Evolutionary conservation across 495 filamentous ascomycete species (phyloP).

Genomic region (Aspergillus carlsbadensis): DNA sequence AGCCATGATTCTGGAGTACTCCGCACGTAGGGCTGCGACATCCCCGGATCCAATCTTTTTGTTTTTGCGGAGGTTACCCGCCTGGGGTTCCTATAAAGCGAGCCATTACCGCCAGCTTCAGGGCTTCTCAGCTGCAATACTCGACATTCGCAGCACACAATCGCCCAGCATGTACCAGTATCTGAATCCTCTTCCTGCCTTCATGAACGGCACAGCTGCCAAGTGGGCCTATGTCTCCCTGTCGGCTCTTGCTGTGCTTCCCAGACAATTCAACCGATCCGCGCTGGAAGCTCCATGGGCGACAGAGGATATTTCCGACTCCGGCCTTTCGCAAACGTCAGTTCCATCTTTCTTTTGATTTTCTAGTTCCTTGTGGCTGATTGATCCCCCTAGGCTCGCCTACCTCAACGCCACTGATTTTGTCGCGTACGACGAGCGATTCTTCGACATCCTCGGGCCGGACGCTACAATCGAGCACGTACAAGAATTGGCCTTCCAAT

Average conservation of each 20-base stretch:
- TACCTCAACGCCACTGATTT: conserved; percentile 17
- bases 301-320: background rate
- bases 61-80: too few relatives aligned
- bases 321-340: background rate
- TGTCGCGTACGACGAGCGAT: conserved; percentile 15
- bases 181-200: conserved; percentile 1
- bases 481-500: conserved; percentile 14
- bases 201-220: conserved; percentile 2
- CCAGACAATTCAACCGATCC: conserved; percentile 5
- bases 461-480: conserved; percentile 16
- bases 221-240: conserved; percentile 11
- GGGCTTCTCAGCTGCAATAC: too few relatives aligned
- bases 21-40: too few relatives aligned
- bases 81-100: too few relatives aligned
- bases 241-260: background rate
- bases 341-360: too few relatives aligned
- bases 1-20: too few relatives aligned
- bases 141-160: too few relatives aligned
- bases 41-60: too few relatives aligned
- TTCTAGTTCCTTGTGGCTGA: background rate
- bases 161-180: conserved; percentile 2
- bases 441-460: conserved; percentile 14
- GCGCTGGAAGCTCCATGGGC: conserved; percentile 6
- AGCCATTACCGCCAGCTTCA: too few relatives aligned
- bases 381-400: background rate